These are phyloP conservation scores for sorghum (Sorghum bicolor) DNA, from an alignment of 176 grass and related monocot genomes.

Conservation along the genomic window DNA sequence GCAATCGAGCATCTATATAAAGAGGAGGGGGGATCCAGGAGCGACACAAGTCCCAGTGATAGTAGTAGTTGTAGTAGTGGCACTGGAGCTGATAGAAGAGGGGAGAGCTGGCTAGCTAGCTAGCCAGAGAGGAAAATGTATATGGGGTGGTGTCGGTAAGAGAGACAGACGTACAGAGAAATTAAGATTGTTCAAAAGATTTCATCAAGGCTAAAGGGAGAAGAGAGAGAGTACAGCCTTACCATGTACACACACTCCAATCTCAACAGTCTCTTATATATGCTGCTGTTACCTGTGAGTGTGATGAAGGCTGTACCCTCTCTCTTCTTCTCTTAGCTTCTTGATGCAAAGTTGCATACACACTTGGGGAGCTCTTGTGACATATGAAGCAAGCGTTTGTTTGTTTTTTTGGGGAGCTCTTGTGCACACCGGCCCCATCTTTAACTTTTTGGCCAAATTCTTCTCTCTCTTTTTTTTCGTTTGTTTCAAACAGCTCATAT, in stretches of 20 bases:
- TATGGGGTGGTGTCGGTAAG: neutral
- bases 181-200: neutral
- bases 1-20: constrained; percentile 32
- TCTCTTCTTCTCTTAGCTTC: constrained; percentile 51
- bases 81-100: neutral
- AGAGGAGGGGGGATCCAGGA: neutral
- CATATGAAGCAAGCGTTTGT: neutral
- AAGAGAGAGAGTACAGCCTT: constrained; percentile 60
- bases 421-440: neutral
- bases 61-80: constrained; percentile 4
- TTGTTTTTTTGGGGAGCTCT: too few species aligned
- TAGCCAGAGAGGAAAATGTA: neutral
- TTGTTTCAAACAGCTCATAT: neutral
- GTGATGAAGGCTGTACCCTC: constrained; percentile 44
- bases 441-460: constrained; percentile 2
- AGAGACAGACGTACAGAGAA: neutral
- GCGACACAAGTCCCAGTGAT: neutral
- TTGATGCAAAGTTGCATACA: constrained; percentile 23
- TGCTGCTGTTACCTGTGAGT: neutral
- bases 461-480: neutral
- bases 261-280: neutral
- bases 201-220: constrained; percentile 42
- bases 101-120: neutral
- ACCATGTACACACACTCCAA: neutral
- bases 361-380: neutral